Evolutionary conservation across 176 grass and related monocot genomes (phyloP).

Genomic region (Avena sativa): DNA sequence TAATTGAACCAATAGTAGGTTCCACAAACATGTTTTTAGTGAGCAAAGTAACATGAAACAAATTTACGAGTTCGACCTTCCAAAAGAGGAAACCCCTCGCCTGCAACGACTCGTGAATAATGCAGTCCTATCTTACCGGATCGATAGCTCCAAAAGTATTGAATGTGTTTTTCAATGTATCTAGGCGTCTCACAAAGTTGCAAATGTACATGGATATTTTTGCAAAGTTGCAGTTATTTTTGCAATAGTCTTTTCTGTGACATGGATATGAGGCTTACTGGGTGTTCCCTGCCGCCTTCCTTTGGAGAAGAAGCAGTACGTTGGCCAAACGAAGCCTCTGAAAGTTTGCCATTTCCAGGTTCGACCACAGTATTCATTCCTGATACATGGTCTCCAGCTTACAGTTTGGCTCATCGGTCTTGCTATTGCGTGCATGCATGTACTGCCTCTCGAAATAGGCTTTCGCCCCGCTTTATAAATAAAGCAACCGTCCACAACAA

Average conservation of each 20-base stretch:
- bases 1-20: neutral
- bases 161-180: neutral
- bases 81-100: neutral
- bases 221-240: no score
- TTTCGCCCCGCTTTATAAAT: no score
- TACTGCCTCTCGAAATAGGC: no score
- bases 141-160: neutral
- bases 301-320: no score
- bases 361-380: neutral
- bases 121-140: neutral
- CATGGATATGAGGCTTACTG: no score
- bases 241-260: no score
- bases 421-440: neutral
- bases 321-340: no score
- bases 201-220: no score
- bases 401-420: neutral
- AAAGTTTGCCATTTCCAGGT: neutral
- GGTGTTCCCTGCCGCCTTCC: no score
- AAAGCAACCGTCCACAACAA: no score
- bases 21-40: neutral
- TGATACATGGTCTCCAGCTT: neutral
- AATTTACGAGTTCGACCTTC: neutral
- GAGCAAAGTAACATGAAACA: neutral
- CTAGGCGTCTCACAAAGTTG: no score
- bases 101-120: neutral